These are phyloP conservation scores for Aspergillus carlsbadensis DNA, from an alignment of 495 filamentous ascomycete species.

Conservation along the genomic window DNA sequence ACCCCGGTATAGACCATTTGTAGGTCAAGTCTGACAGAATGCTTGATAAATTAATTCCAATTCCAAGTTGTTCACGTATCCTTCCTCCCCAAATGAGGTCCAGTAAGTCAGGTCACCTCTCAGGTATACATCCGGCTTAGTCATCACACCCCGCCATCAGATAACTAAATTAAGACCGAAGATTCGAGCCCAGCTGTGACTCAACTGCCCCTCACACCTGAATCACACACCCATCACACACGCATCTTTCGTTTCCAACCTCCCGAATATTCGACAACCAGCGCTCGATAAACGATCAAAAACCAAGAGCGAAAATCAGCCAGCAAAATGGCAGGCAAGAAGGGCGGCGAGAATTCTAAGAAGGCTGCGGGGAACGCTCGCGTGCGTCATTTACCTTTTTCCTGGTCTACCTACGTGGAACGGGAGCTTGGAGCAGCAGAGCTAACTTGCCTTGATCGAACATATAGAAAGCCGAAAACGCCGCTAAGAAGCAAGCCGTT, in stretches of 20 bases:
- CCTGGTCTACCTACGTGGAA: neutral
- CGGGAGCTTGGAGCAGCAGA: neutral
- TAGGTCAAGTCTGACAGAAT: no score
- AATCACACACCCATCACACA: neutral
- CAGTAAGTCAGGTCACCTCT: no score
- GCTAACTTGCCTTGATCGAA: neutral
- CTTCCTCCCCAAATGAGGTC: no score
- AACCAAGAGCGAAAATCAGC: constrained; percentile 3
- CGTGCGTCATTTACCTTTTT: constrained; percentile 31
- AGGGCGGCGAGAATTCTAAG: constrained; percentile 76
- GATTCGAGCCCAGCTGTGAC: neutral
- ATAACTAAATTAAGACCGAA: constrained; percentile 1
- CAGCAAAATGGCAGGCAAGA: constrained; percentile 53
- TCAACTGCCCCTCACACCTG: constrained; percentile 4
- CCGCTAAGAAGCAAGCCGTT: constrained; percentile 70
- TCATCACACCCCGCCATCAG: constrained; percentile 13
- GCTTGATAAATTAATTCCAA: no score
- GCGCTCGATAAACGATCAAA: neutral
- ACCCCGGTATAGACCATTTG: no score
- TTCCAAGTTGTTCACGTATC: no score
- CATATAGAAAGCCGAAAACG: constrained; percentile 80
- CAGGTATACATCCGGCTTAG: neutral
- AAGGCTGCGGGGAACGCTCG: constrained; percentile 85
- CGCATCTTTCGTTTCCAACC: neutral
- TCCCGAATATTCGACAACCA: neutral